Evolutionary conservation across 768 basidiomycete species (phyloP).

Genomic region (Leccinum subgranulosum): DNA sequence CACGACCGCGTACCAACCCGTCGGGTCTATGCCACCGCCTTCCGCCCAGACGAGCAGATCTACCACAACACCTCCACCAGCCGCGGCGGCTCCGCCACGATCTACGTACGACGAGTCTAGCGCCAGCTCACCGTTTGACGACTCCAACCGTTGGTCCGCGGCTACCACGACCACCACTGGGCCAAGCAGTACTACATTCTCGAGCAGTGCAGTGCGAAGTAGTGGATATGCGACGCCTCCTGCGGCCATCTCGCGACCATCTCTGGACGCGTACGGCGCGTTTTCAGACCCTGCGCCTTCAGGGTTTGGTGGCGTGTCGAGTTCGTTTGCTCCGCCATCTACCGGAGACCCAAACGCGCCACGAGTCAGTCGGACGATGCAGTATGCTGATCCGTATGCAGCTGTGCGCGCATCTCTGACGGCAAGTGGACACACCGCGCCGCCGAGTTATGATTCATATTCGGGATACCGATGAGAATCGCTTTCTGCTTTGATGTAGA

Average conservation of each 20-base stretch:
- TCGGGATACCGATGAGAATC: conserved; percentile 43
- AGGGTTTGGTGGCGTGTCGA: conserved; percentile 54
- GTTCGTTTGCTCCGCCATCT: conserved; percentile 34
- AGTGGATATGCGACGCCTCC: conserved; percentile 32
- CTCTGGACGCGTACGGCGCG: conserved; percentile 87
- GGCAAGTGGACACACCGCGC: conserved; percentile 29
- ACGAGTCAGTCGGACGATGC: conserved; percentile 86
- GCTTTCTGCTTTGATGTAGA: neutral
- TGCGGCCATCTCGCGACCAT: conserved; percentile 48
- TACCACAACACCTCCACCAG: conserved; percentile 11
- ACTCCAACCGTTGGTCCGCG: conserved; percentile 48
- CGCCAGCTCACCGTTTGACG: conserved; percentile 45
- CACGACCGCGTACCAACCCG: conserved; percentile 43
- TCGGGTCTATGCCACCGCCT: conserved; percentile 33
- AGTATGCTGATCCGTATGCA: conserved; percentile 87
- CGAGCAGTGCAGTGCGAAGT: conserved; percentile 20
- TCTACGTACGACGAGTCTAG: conserved; percentile 26
- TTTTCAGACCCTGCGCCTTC: conserved; percentile 85
- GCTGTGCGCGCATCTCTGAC: conserved; percentile 65
- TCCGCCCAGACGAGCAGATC: conserved; percentile 28
- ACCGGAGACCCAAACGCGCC: conserved; percentile 33
- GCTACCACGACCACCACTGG: conserved; percentile 27
- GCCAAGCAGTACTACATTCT: conserved; percentile 22
- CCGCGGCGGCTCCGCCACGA: conserved; percentile 14
- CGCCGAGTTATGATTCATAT: conserved; percentile 56